Base-by-base conservation (phyloP, 73 alveolate genomes). In the Paramecium sexaurelia region DNA sequence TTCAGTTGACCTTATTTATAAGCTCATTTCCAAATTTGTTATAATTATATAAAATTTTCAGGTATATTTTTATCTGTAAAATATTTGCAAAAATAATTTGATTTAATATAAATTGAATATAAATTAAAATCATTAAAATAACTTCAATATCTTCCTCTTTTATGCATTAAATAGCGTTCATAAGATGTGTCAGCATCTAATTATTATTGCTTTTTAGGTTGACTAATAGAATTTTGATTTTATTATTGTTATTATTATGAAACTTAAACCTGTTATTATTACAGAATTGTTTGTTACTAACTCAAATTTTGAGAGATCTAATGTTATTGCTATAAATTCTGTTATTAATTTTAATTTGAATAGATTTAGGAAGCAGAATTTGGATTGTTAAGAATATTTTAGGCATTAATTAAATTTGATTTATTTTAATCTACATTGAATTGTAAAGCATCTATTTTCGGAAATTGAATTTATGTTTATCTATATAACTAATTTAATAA, bases 1-100 rank as follows among this genome's bases (percentile, higher is more conserved):
- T 78, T 75, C 90, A 78, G n/a, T 78, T 11, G 90, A 78, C 13
- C 90, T 78, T 19, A 47, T 78, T 78, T 78, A 20, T 78, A 78
- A 41, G 13, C 39, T 29, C 90, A 78, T 78, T 17, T 51, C 17
- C 13, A 1, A 26, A 17, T 51, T 17, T 15, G 17, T 17, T 51
- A 51, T 51, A 51, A 51, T 4, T 51, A 35, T 6, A 35, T 35
- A 4, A 35, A 6, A 35, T 35, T 4, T 35, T 35, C 6, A 35
- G 2, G 6, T 4, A 35, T 35, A n/a, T n/a, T n/a, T 35, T 35
- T 35, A 6, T 35, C 2, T 35, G 41, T 35, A 35, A 2, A 4
- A 35, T 4, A 35, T 4, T 35, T 35, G 6, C 6, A 35, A 35
- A 35, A 35, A 35, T 35, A 35, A 35, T 35, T 35, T 35, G 41